Evolutionary conservation across 1,284 basidiomycete genomes (phyloP).

Genomic region (Pseudozyma thailandica): DNA sequence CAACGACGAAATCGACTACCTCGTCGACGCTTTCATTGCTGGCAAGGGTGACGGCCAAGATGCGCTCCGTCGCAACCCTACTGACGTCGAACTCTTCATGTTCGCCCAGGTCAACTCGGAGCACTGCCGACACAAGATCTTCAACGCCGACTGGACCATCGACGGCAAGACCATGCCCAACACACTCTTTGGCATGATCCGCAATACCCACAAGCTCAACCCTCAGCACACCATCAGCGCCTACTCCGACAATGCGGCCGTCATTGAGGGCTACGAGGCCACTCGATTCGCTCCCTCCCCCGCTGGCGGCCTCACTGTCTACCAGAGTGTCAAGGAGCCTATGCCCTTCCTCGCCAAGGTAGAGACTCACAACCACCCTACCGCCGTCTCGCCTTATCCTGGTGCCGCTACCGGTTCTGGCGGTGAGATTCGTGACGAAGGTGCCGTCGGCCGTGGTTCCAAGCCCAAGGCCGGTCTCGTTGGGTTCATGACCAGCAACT

Average conservation of each 20-base stretch:
- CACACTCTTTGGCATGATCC: conserved; percentile 96
- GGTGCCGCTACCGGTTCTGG: conserved; percentile 98
- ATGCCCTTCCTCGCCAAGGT: conserved; percentile 96
- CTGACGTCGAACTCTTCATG: conserved; percentile 99
- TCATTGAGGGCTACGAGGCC: conserved; percentile 80
- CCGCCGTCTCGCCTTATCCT: conserved; percentile 96
- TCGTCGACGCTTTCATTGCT: conserved; percentile 84
- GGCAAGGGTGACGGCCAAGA: conserved; percentile 70
- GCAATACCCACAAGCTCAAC: conserved; percentile 88
- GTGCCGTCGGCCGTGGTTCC: conserved; percentile 91
- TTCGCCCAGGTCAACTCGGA: conserved; percentile 99
- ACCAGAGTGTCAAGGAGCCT: conserved; percentile 66
- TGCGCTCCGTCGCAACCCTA: conserved; percentile 70
- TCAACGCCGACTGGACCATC: conserved; percentile 96
- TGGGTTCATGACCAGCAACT: conserved; percentile 95
- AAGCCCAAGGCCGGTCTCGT: conserved; percentile 94
- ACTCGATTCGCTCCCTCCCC: conserved; percentile 81
- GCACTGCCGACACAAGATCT: conserved; percentile 99
- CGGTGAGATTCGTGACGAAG: conserved; percentile 97
- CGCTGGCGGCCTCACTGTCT: conserved; percentile 36
- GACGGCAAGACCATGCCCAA: conserved; percentile 77
- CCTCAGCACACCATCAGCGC: conserved; percentile 83
- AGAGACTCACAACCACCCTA: conserved; percentile 99
- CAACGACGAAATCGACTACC: conserved; percentile 89
- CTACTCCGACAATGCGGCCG: conserved; percentile 98